Evolutionary conservation across 2,329 filamentous ascomycete species (phyloP).

Genomic region (Fusarium sterilihyphosum): DNA sequence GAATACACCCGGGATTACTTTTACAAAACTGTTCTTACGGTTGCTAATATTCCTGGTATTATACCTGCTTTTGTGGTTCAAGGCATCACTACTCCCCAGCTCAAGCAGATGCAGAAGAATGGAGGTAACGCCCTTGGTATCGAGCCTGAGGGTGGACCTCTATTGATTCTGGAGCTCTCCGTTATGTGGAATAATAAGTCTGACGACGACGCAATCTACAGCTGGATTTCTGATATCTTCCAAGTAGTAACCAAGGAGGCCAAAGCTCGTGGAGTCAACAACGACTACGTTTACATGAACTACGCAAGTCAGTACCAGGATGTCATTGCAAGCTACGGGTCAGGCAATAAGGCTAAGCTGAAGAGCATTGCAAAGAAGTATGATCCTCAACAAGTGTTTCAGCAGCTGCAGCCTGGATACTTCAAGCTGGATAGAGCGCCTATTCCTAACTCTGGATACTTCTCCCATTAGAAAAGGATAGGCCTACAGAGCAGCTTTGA

Average conservation of each 20-base stretch:
- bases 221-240: not conserved
- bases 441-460: not conserved
- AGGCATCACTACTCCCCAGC: conserved; percentile 52
- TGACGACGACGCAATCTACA: conserved; percentile 48
- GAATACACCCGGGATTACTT: conserved; percentile 11
- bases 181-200: conserved; percentile 28
- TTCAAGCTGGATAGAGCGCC: conserved; percentile 41
- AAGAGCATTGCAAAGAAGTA: conserved; percentile 8
- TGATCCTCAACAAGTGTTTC: conserved; percentile 6
- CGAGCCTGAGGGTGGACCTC: conserved; percentile 34
- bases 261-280: not conserved
- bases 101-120: conserved; percentile 47
- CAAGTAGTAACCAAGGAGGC: not conserved
- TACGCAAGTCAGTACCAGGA: conserved; percentile 19
- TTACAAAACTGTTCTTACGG: conserved; percentile 34
- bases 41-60: conserved; percentile 36
- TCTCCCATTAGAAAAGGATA: not conserved
- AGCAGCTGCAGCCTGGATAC: conserved; percentile 3
- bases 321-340: conserved; percentile 6
- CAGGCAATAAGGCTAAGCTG: conserved; percentile 3
- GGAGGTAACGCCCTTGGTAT: conserved; percentile 48
- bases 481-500: not conserved
- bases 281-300: conserved; percentile 23
- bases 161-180: conserved; percentile 23
- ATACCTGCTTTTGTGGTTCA: conserved; percentile 50